Percentiles rank a stretch among this genome's conserved stretches.
Evolutionary conservation across 2,329 filamentous ascomycete genomes (phyloP).

Genomic region (Beauveria scarabaeidicola): DNA sequence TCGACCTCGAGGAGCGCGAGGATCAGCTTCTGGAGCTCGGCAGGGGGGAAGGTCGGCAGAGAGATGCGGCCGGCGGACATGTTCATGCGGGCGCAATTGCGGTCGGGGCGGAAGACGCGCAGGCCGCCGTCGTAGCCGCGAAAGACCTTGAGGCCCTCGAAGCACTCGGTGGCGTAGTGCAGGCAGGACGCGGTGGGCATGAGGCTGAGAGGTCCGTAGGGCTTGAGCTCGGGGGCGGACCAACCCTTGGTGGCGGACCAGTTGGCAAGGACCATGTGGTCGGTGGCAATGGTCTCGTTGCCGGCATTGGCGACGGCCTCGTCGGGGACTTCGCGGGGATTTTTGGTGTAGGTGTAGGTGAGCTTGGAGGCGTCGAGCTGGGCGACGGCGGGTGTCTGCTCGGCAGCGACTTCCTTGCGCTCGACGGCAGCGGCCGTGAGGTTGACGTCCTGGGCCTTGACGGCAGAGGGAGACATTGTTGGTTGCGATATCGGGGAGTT

Average conservation of each 20-base stretch:
- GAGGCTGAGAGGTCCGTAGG: constrained; percentile 68
- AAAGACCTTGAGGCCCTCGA: constrained; percentile 78
- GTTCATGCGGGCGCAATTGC: constrained; percentile 59
- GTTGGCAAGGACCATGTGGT: constrained; percentile 76
- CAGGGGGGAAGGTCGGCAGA: constrained; percentile 63
- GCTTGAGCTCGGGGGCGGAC: constrained; percentile 63
- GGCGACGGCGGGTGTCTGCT: constrained; percentile 38
- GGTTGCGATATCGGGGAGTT: constrained; percentile 5
- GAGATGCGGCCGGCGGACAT: constrained; percentile 58
- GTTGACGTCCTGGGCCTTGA: constrained; percentile 39
- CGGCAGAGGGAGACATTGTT: constrained; percentile 41
- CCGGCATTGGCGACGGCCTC: constrained; percentile 39
- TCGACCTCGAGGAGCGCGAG: constrained; percentile 63
- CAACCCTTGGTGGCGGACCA: constrained; percentile 63
- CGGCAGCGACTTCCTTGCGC: constrained; percentile 32
- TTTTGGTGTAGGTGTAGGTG: constrained; percentile 42
- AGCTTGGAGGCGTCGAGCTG: constrained; percentile 56
- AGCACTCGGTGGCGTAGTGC: constrained; percentile 88
- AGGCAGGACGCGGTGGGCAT: constrained; percentile 74
- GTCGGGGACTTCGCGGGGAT: constrained; percentile 44
- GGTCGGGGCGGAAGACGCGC: constrained; percentile 67
- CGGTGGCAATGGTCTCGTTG: constrained; percentile 55
- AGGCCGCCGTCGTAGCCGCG: constrained; percentile 67
- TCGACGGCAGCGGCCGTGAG: constrained; percentile 44
- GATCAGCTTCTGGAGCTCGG: constrained; percentile 67